Evolutionary conservation across 495 filamentous ascomycete species (phyloP).

Genomic region (Penicillium coprophilum): DNA sequence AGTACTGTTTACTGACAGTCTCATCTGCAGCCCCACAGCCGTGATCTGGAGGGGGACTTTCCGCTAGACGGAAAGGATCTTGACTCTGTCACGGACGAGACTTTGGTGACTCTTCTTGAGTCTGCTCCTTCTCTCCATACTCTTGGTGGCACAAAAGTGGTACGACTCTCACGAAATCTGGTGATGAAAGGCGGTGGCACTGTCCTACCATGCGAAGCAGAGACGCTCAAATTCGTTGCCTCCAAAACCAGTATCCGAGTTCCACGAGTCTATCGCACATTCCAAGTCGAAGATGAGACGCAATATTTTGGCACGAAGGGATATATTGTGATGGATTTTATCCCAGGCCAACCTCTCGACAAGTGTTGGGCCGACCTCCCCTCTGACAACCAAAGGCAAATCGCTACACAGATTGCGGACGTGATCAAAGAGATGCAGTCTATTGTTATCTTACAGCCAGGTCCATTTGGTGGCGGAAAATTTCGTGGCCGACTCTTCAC

Average conservation of each 20-base stretch:
- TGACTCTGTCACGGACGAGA: slow-evolving; percentile 16
- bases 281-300: slow-evolving; percentile 21
- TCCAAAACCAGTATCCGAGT: slow-evolving; percentile 16
- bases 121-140: slow-evolving; percentile 16
- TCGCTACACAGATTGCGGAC: slow-evolving; percentile 22
- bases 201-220: slow-evolving; percentile 21
- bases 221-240: slow-evolving; percentile 17
- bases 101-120: slow-evolving; percentile 18
- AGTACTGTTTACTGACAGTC: slow-evolving; percentile 11
- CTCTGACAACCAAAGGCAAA: slow-evolving; percentile 16
- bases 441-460: slow-evolving; percentile 21
- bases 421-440: slow-evolving; percentile 29
- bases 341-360: slow-evolving; percentile 26
- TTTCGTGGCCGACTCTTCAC: slow-evolving; percentile 31
- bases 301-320: slow-evolving; percentile 28
- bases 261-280: slow-evolving; percentile 24
- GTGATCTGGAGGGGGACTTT: slow-evolving; percentile 3
- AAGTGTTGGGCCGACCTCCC: slow-evolving; percentile 26
- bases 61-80: slow-evolving; percentile 15
- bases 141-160: slow-evolving; percentile 17
- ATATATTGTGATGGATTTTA: slow-evolving; percentile 39
- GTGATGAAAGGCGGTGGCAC: slow-evolving; percentile 23
- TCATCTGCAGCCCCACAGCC: slow-evolving; percentile 10
- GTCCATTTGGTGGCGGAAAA: slow-evolving; percentile 26
- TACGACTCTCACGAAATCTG: slow-evolving; percentile 20